These are phyloP conservation scores for Bryoerythrophyllum caledonicum DNA, from an alignment of 225 moss, liverwort and hornwort genomes.

Conservation along the genomic window DNA sequence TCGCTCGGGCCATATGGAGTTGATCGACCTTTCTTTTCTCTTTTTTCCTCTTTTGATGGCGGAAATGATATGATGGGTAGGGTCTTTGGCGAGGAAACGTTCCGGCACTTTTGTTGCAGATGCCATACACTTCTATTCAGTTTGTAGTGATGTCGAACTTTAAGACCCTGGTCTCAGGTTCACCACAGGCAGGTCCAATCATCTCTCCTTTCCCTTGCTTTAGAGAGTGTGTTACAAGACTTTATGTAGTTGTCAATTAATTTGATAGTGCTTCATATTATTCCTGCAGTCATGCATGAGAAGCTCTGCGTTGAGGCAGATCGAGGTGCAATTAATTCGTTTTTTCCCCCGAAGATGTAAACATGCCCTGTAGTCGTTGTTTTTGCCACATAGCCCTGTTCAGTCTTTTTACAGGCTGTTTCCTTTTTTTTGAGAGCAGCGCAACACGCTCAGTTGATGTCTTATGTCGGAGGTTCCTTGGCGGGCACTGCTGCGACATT, in stretches of 20 bases:
- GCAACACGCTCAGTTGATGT: conserved; percentile 41
- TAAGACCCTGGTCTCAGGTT: conserved; percentile 51
- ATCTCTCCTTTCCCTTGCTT: conserved; percentile 17
- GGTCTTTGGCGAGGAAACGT: conserved; percentile 87
- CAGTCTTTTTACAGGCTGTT: conserved; percentile 2
- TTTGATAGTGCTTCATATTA: neutral
- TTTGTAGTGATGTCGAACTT: conserved; percentile 69
- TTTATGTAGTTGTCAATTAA: neutral
- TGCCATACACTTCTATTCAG: conserved; percentile 86
- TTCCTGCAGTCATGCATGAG: neutral
- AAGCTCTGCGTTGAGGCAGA: neutral
- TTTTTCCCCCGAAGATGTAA: neutral
- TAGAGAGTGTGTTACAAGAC: neutral
- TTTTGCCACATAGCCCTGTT: neutral
- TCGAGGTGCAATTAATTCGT: neutral
- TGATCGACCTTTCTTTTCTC: neutral
- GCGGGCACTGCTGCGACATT: conserved; percentile 74
- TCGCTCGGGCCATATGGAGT: neutral
- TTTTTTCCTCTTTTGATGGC: neutral
- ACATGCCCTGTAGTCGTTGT: neutral
- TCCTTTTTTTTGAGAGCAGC: conserved; percentile 29
- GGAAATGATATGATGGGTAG: neutral
- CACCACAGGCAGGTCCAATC: conserved; percentile 58
- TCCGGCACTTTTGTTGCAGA: conserved; percentile 73
- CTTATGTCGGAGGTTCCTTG: conserved; percentile 61